A percentile compares a stretch with the other conserved stretches of the same genome.
phyloP scores from a whole-genome alignment of 176 grass and related monocot species.

The Carex parvula region DNA sequence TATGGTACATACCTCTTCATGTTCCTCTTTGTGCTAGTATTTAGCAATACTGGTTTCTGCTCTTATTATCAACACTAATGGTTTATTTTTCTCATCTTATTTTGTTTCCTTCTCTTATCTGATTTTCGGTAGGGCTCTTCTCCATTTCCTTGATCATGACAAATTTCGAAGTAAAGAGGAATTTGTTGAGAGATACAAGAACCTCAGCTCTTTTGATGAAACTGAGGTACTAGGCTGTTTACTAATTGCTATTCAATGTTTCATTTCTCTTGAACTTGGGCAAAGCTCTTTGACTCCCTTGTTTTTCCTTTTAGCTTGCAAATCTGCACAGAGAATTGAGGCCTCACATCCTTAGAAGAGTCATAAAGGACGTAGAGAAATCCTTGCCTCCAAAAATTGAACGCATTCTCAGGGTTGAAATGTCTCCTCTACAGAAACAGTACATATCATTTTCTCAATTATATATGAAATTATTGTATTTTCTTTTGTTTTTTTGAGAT shows the following conservation, averaged over 20 bases:
- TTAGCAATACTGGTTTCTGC: slow-evolving; percentile 11
- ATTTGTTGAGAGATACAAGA: slow-evolving; percentile 99
- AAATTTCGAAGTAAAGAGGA: slow-evolving; percentile 94
- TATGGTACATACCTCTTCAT: slow-evolving; percentile 54
- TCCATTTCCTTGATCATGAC: slow-evolving; percentile 91
- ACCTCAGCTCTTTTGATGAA: slow-evolving; percentile 94
- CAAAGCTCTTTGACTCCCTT: slow-evolving; percentile 29
- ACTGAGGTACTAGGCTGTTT: slow-evolving; percentile 48
- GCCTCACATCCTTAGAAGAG: slow-evolving; percentile 87
- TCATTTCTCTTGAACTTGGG: neutral
- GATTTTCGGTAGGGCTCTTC: slow-evolving; percentile 62
- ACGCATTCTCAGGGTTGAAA: slow-evolving; percentile 86
- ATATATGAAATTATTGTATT: slow-evolving; percentile 2
- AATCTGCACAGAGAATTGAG: slow-evolving; percentile 98
- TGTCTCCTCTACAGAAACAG: slow-evolving; percentile 99
- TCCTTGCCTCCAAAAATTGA: slow-evolving; percentile 99
- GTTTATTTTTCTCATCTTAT: slow-evolving; percentile 2
- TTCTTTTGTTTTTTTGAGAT: slow-evolving; percentile 2
- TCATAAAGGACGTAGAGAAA: slow-evolving; percentile 99
- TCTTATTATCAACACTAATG: neutral
- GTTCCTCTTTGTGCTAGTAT: slow-evolving; percentile 15
- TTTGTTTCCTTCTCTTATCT: neutral
- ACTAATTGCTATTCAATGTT: neutral
- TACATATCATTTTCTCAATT: slow-evolving; percentile 29
- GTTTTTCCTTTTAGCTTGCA: slow-evolving; percentile 54